These are phyloP conservation scores for Malassezia arunalokei DNA, from an alignment of 1,284 basidiomycete genomes.

Conservation along the genomic window DNA sequence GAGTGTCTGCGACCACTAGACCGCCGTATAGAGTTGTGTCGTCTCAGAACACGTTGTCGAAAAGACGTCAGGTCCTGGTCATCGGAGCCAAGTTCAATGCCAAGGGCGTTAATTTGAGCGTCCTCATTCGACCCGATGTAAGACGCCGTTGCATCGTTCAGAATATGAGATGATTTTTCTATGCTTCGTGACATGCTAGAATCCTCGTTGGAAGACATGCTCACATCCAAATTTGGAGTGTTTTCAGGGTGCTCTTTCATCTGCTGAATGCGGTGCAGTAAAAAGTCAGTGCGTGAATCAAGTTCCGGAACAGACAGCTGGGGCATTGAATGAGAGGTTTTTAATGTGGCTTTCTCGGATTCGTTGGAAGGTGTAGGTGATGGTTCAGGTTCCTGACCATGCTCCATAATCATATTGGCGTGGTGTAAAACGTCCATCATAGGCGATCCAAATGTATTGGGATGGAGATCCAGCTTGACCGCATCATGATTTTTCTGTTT, in stretches of 20 bases:
- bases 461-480: neutral
- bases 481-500: neutral
- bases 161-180: neutral
- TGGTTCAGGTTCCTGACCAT: neutral
- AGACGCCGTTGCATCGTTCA: neutral
- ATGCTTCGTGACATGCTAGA: neutral
- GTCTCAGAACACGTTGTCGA: constrained; percentile 6
- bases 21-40: neutral
- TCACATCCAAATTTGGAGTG: neutral
- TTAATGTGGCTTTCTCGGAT: neutral
- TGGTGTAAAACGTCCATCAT: neutral
- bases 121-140: neutral
- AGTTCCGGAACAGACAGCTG: neutral
- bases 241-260: neutral
- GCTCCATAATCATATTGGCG: neutral
- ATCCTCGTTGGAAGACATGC: neutral
- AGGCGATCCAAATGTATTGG: neutral
- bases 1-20: constrained; percentile 7
- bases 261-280: neutral
- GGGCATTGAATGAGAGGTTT: neutral
- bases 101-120: neutral
- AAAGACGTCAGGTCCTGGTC: neutral
- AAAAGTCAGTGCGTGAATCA: neutral
- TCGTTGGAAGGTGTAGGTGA: neutral
- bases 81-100: neutral